Conservation (phyloP, 345 rosid species). For the Isatis tinctoria region DNA sequence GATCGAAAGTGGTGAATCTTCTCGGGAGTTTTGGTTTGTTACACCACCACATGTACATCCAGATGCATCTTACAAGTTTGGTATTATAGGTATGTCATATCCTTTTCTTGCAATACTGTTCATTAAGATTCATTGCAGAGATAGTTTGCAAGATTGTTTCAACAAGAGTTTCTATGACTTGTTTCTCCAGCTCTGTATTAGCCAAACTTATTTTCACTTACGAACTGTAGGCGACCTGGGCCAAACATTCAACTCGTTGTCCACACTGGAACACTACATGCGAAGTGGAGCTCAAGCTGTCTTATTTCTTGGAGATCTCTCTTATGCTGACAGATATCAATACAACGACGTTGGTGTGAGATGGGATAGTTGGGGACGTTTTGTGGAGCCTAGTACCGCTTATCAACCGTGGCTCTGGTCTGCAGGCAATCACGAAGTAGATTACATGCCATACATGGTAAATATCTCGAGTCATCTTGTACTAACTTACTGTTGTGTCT, state of each 20-base stretch:
- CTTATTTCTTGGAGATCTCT: conserved; percentile 87
- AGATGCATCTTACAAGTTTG: conserved; percentile 83
- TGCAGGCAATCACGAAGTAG: conserved; percentile 92
- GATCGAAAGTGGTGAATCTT: conserved; percentile 61
- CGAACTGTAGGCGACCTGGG: conserved; percentile 77
- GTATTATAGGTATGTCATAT: conserved; percentile 73
- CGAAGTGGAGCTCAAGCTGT: conserved; percentile 79
- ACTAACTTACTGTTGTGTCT: background rate
- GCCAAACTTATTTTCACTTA: background rate
- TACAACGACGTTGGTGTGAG: conserved; percentile 73
- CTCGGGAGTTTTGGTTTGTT: conserved; percentile 84
- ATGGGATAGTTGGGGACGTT: conserved; percentile 97
- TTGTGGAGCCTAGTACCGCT: conserved; percentile 79
- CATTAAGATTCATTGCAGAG: background rate
- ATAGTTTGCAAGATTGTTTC: background rate
- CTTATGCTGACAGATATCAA: conserved; percentile 87
- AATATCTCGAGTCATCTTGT: background rate
- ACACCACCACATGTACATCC: conserved; percentile 78
- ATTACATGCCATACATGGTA: conserved; percentile 94
- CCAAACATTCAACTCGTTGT: conserved; percentile 88
- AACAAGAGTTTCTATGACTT: background rate
- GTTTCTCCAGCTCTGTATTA: background rate
- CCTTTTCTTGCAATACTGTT: background rate
- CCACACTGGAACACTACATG: conserved; percentile 87
- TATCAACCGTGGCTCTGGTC: conserved; percentile 97